These are phyloP conservation scores for Diutina pseudorugosa DNA, from an alignment of 1,139 yeast genomes.

Conservation along the genomic window DNA sequence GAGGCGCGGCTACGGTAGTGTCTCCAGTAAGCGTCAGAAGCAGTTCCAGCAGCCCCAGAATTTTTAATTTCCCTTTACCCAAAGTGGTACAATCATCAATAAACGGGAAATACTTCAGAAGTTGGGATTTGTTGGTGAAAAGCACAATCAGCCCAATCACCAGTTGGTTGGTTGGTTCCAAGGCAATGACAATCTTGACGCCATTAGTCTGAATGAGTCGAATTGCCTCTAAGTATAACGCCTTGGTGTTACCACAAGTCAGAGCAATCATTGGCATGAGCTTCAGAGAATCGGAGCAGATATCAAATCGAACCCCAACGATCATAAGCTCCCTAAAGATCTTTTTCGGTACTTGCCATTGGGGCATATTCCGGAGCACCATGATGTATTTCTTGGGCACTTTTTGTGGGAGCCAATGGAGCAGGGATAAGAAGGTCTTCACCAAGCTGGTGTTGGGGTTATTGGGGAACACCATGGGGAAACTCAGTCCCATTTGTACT, in stretches of 20 bases:
- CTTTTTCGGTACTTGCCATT: constrained; percentile 45
- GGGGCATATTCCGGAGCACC: constrained; percentile 22
- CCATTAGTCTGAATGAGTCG: constrained; percentile 14
- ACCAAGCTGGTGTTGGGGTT: constrained; percentile 13
- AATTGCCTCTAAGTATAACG: constrained; percentile 14
- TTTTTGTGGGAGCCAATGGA: not conserved
- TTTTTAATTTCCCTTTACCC: not conserved
- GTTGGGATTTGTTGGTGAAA: constrained; percentile 35
- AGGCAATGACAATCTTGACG: constrained; percentile 40
- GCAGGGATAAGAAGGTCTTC: constrained; percentile 15
- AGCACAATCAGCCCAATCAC: constrained; percentile 45
- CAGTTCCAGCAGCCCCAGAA: not conserved
- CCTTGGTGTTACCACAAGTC: constrained; percentile 8
- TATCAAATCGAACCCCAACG: constrained; percentile 48
- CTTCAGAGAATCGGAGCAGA: constrained; percentile 32
- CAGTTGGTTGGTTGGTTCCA: constrained; percentile 42
- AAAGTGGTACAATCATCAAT: constrained; percentile 19
- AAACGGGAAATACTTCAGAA: constrained; percentile 43
- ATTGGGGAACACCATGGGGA: constrained; percentile 33
- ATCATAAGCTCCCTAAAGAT: constrained; percentile 45
- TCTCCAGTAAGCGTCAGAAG: not conserved
- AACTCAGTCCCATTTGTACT: constrained; percentile 36
- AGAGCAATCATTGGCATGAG: constrained; percentile 16
- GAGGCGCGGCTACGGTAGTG: constrained; percentile 5
- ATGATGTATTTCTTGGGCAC: constrained; percentile 14